phyloP scores from a whole-genome alignment of 2,329 filamentous ascomycete genomes.

The Cordyceps tenuipes region DNA sequence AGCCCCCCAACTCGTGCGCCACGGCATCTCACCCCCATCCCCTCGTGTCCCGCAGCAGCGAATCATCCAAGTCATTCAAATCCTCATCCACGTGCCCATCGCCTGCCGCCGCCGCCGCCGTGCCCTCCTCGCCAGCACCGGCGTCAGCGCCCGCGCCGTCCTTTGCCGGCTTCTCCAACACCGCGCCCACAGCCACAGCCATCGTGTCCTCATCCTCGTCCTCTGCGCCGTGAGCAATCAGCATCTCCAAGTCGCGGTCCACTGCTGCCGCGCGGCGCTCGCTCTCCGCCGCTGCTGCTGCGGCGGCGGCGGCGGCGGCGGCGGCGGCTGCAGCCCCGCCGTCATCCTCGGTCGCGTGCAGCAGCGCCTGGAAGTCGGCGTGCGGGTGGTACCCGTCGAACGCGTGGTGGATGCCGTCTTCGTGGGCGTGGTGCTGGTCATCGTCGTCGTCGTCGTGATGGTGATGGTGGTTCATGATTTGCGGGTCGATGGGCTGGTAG shows the following conservation, averaged over 20 bases:
- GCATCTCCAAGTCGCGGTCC: slow-evolving; percentile 43
- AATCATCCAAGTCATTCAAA: slow-evolving; percentile 9
- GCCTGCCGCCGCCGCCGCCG: background rate
- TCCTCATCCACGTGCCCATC: slow-evolving; percentile 3
- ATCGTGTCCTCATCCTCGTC: background rate
- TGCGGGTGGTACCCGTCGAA: slow-evolving; percentile 36
- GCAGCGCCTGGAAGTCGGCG: slow-evolving; percentile 45
- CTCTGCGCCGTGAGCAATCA: slow-evolving; percentile 37
- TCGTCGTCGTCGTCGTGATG: background rate
- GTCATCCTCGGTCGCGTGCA: slow-evolving; percentile 38
- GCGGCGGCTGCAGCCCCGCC: slow-evolving; percentile 15
- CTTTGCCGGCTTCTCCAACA: background rate
- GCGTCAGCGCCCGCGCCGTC: slow-evolving; percentile 13
- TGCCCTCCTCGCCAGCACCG: background rate
- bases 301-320: background rate
- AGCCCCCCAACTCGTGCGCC: background rate
- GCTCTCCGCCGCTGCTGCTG: slow-evolving; percentile 16
- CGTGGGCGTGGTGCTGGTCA: slow-evolving; percentile 20
- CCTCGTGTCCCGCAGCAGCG: background rate
- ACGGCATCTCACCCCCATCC: background rate
- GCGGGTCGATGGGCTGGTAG: slow-evolving; percentile 52
- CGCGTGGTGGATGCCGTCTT: slow-evolving; percentile 15
- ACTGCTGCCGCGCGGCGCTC: slow-evolving; percentile 28
- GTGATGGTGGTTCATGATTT: slow-evolving; percentile 41
- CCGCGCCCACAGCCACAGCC: slow-evolving; percentile 9